phyloP scores from a whole-genome alignment of 441 rosid species.

The Theobroma grandiflorum region DNA sequence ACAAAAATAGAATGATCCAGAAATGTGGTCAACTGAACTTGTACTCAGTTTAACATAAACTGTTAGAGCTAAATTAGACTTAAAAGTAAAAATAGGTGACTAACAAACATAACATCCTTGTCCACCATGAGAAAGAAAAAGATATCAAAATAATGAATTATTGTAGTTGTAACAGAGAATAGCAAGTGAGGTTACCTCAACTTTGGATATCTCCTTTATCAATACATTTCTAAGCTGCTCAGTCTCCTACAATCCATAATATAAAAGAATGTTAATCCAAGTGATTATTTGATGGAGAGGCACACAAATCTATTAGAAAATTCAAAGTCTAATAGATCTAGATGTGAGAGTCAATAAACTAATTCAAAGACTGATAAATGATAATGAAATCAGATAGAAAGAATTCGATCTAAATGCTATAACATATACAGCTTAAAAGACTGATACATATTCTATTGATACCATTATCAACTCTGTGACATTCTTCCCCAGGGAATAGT shows the following conservation, averaged over 20 bases:
- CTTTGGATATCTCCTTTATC: constrained; percentile 54
- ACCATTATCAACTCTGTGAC: neutral
- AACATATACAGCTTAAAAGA: constrained; percentile 3
- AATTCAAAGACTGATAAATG: neutral
- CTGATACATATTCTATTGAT: neutral
- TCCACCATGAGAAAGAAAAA: constrained; percentile 14
- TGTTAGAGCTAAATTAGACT: neutral
- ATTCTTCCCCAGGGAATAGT: constrained; percentile 3
- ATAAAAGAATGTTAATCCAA: constrained; percentile 23
- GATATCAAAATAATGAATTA: neutral
- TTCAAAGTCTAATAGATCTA: neutral
- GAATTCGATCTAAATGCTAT: neutral
- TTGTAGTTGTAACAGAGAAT: constrained; percentile 3
- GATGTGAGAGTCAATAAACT: neutral
- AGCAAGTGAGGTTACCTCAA: constrained; percentile 52
- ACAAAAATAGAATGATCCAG: neutral
- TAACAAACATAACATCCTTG: neutral
- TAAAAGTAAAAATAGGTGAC: neutral
- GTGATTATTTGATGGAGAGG: constrained; percentile 1
- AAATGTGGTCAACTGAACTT: neutral
- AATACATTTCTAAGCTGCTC: constrained; percentile 53
- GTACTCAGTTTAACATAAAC: neutral
- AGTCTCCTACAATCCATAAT: constrained; percentile 48
- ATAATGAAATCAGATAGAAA: neutral
- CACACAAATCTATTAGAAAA: neutral